Evolutionary conservation across 768 basidiomycete genomes (phyloP), one percentile per base, ranked within the genome.

Genomic region (Kwoniella sp.): DNA sequence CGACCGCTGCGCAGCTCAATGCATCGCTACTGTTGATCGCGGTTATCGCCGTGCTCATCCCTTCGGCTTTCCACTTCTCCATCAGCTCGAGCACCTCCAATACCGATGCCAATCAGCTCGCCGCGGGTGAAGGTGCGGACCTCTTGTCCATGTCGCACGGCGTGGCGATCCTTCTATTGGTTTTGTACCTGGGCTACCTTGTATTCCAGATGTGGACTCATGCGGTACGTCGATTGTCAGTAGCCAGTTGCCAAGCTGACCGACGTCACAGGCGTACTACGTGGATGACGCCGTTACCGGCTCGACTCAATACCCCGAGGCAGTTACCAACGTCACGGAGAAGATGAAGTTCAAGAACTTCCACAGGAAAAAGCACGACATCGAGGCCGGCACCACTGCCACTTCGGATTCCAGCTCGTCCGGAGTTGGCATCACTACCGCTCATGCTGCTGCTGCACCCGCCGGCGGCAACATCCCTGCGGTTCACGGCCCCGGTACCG

Each of bases 151-250:
- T 81, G 59, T 79, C 78, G 60, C 78, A 79, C 38, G 79, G 78
- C 33, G 78, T 78, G 39, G 76, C 79, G 0, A 75, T 81, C 52
- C 73, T 80, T 28, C 67, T 81, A 6, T 75, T 80, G 31, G 55
- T 79, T 40, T 76, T 80, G 62, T 81, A 72, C 54, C 48, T 63
- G 27, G 62, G 70, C 15, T 71, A 80, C 72, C 74, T 81, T 40
- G 67, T 78, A 57, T 81, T 81, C 73, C 80, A 81, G 60, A 80
- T 81, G 71, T 80, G 79, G 68, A 79, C 80, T 6, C 80, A 81
- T 79, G 46, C 78, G 75, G 71, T 80, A 63, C 59, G 62, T 57
- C 44, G 43, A 62, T 7, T 59, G 15, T 23, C 78, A 6, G 77
- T 50, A 44, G 40, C 39, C 33, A 3, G 15, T 19, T 36, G 5